These are phyloP conservation scores for Cruciata laevipes DNA, from an alignment of 257 asterid species.

Conservation along the genomic window DNA sequence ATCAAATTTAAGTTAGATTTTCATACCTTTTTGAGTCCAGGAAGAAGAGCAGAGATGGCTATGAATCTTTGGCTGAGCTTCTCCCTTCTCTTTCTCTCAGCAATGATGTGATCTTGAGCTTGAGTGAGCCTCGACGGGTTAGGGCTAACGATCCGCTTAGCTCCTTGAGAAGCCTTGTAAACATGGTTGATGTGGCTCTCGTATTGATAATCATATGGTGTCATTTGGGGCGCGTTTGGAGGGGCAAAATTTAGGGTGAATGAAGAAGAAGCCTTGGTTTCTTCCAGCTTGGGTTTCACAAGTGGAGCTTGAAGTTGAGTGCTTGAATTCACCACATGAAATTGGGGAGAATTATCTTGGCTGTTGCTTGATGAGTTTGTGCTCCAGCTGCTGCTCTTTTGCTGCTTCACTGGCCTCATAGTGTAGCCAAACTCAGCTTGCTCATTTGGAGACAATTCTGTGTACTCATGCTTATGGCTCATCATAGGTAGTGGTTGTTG, in stretches of 20 bases:
- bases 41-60: slow-evolving; percentile 70
- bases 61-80: slow-evolving; percentile 79
- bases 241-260: slow-evolving; percentile 24
- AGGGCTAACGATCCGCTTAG: slow-evolving; percentile 29
- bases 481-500: not conserved
- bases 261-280: slow-evolving; percentile 25
- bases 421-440: slow-evolving; percentile 5
- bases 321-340: slow-evolving; percentile 22
- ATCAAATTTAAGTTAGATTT: not conserved
- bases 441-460: slow-evolving; percentile 21
- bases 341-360: slow-evolving; percentile 17
- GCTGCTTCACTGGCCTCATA: slow-evolving; percentile 45
- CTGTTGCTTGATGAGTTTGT: slow-evolving; percentile 11
- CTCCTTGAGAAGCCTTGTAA: slow-evolving; percentile 38
- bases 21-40: slow-evolving; percentile 78
- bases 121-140: slow-evolving; percentile 28
- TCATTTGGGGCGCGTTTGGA: slow-evolving; percentile 21
- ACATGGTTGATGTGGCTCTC: slow-evolving; percentile 23
- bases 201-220: slow-evolving; percentile 13
- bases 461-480: slow-evolving; percentile 27
- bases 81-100: slow-evolving; percentile 81
- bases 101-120: slow-evolving; percentile 73
- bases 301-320: slow-evolving; percentile 15
- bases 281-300: slow-evolving; percentile 55
- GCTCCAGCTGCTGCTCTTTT: slow-evolving; percentile 29